Evolutionary conservation across 257 asterid species (phyloP).

Genomic region (Rhazya stricta): DNA sequence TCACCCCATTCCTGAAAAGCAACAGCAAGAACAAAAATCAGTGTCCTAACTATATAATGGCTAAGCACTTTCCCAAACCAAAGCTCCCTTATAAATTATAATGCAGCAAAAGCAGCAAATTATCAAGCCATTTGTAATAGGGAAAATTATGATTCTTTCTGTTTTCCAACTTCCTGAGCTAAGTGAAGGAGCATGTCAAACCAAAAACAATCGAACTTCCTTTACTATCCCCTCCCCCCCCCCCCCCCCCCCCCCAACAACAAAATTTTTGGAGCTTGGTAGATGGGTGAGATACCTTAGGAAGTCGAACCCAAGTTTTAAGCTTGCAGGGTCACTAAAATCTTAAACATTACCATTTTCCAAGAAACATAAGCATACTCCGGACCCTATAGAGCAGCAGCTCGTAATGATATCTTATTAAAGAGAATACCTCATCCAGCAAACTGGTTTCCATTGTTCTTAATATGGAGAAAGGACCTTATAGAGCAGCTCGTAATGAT

Average conservation of each 20-base stretch:
- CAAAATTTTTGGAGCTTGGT: neutral
- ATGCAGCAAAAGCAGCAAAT: neutral
- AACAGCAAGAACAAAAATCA: neutral
- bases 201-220: no score
- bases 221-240: no score
- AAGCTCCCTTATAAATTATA: neutral
- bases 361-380: neutral
- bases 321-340: neutral
- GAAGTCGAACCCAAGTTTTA: neutral
- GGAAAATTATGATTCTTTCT: neutral
- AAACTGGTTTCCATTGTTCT: neutral
- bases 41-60: neutral
- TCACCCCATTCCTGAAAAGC: constrained; percentile 89
- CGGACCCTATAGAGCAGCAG: neutral
- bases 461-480: no score
- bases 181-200: neutral
- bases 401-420: neutral
- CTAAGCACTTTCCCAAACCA: constrained; percentile 2
- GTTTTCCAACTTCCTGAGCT: neutral
- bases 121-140: neutral
- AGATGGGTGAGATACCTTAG: neutral
- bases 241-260: no score
- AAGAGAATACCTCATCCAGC: neutral
- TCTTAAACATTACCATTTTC: neutral
- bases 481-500: neutral